Evolutionary conservation across 768 basidiomycete species (phyloP), one percentile per base, ranked within the genome.

Genomic region (Mycena chlorophos): DNA sequence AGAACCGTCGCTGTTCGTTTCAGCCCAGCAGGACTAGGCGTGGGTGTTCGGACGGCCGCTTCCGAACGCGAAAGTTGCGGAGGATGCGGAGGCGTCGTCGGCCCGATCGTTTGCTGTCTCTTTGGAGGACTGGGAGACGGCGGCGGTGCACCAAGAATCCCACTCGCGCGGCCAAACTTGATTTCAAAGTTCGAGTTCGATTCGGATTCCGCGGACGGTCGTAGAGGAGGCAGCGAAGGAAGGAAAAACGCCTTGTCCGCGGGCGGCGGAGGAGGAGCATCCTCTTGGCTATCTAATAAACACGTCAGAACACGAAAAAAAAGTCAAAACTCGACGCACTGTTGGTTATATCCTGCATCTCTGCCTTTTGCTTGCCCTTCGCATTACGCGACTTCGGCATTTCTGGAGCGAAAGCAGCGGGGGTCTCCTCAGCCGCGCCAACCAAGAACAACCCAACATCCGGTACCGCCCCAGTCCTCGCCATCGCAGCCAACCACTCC

Each of bases 401-500:
- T 31, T 68, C 65, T 16, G 13, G 47, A 25, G 55, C 48, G 37
- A 39, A 22, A 12, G 51, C 62, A 49, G 56, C 59, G 6, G 58
- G 52, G 52, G 54, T 58, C 22, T 42, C 55, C 10, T n/a, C n/a
- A n/a, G n/a, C n/a, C n/a, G n/a, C n/a, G n/a, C n/a, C n/a, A n/a
- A 74, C 73, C 17, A 77, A 53, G 58, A 73, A 77, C 20, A 63
- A 65, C 10, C 70, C 56, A 3, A 68, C 60, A 1, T 49, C 25
- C 0, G 81, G 81, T 31, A 90, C 66, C 1, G 43, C 47, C 0
- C 88, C 91, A 0, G 70, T 76, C 25, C 63, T 66, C 8, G 80
- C 85, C 59, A 91, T 81, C 0, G 74, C 72, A 13, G 75, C 75
- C 17, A 97, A 66, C 92, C 93, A 97, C 8, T 72, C 73, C 68